These are phyloP conservation scores for Setaria italica DNA, from an alignment of 202 grass and related monocot species.

Conservation along the genomic window DNA sequence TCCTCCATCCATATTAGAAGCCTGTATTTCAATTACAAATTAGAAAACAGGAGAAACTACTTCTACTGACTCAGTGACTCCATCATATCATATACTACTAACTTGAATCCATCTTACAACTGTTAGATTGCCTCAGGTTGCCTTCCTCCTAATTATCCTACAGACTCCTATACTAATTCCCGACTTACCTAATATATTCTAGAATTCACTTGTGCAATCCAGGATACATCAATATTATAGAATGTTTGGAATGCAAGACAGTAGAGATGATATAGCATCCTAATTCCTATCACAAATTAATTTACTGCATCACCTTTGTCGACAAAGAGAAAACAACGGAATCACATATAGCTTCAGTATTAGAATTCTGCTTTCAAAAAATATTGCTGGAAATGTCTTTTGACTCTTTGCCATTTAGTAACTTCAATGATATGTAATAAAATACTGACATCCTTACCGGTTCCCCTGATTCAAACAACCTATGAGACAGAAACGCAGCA, in stretches of 20 bases:
- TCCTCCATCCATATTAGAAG: background rate
- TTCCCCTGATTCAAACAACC: conserved; percentile 78
- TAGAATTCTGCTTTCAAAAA: background rate
- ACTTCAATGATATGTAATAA: conserved; percentile 18
- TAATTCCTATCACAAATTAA: conserved; percentile 4
- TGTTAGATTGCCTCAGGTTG: background rate
- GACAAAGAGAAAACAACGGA: conserved; percentile 5
- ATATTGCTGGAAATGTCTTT: background rate
- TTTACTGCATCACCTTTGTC: background rate
- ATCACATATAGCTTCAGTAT: conserved; percentile 10
- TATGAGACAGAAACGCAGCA: conserved; percentile 85
- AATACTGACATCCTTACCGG: conserved; percentile 61
- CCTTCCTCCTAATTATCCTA: too few species aligned
- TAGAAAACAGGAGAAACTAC: background rate
- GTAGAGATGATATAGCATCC: background rate
- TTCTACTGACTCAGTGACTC: background rate
- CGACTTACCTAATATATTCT: background rate
- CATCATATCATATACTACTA: background rate
- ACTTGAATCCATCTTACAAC: background rate
- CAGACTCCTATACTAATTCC: too few species aligned
- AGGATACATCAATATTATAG: background rate
- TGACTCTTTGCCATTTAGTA: background rate
- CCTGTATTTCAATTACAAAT: background rate
- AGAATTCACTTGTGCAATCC: background rate
- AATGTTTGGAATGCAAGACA: conserved; percentile 8